These are phyloP conservation scores for Tylopilus subfusipes DNA, from an alignment of 768 basidiomycete species.

Conservation along the genomic window DNA sequence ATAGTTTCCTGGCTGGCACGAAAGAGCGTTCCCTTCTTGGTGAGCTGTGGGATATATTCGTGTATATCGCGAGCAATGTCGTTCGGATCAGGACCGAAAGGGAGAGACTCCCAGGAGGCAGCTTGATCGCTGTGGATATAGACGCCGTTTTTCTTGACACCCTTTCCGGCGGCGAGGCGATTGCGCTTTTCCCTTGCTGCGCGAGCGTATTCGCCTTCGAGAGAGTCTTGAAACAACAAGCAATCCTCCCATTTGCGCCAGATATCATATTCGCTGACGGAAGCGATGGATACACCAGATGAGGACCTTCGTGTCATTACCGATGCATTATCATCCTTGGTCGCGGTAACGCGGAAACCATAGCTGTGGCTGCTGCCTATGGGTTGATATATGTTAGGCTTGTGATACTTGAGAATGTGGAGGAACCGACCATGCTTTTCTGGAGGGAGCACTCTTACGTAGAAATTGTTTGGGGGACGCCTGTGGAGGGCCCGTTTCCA, in stretches of 20 bases:
- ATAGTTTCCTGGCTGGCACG: conserved; percentile 64
- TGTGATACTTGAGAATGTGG: not conserved
- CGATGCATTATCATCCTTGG: conserved; percentile 35
- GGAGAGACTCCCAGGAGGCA: conserved; percentile 82
- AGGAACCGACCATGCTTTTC: conserved; percentile 50
- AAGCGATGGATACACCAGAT: conserved; percentile 37
- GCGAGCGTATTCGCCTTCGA: conserved; percentile 63
- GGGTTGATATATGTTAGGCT: not conserved
- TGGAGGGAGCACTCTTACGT: conserved; percentile 55
- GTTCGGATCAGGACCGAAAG: conserved; percentile 76
- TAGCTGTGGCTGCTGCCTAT: conserved; percentile 54
- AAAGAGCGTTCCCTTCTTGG: conserved; percentile 71
- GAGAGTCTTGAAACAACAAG: conserved; percentile 64
- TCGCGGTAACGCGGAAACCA: conserved; percentile 58
- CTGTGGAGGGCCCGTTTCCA: conserved; percentile 62
- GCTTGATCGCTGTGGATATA: conserved; percentile 69
- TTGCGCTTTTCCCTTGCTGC: conserved; percentile 65
- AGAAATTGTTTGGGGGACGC: conserved; percentile 55
- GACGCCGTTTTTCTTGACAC: conserved; percentile 67
- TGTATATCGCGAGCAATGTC: conserved; percentile 71
- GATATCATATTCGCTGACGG: conserved; percentile 58
- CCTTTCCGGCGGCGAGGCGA: conserved; percentile 68
- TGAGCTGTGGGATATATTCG: conserved; percentile 58
- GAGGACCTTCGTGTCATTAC: conserved; percentile 14
- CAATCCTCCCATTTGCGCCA: conserved; percentile 86